Conservation (phyloP, 306 rosid genomes). For the Ochetophila trinervis region DNA sequence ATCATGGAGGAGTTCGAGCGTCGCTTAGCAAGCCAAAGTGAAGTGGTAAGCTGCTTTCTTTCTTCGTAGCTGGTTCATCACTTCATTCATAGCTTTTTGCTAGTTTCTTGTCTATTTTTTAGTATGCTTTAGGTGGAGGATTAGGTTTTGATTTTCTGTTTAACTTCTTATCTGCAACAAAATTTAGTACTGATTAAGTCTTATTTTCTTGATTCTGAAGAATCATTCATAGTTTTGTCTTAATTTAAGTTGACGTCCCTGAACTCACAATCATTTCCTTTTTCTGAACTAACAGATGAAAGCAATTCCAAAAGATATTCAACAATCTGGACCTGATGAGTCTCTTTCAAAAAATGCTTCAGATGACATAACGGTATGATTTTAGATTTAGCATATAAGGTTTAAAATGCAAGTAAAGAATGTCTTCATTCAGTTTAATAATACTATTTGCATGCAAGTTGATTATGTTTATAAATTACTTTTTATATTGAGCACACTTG, state of each 20-base stretch:
- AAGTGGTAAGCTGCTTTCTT: conserved; percentile 40
- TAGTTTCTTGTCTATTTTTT: neutral
- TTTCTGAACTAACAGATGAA: conserved; percentile 42
- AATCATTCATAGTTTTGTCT: neutral
- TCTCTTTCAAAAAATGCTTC: conserved; percentile 42
- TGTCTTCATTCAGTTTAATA: neutral
- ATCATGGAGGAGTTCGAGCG: conserved; percentile 77
- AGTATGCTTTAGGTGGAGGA: neutral
- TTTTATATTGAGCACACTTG: neutral
- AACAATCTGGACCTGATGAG: conserved; percentile 25
- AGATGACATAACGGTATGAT: conserved; percentile 45
- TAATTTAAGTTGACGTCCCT: neutral
- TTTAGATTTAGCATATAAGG: conserved; percentile 14
- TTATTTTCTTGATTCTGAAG: neutral
- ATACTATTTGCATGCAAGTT: conserved; percentile 5
- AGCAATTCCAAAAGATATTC: conserved; percentile 39
- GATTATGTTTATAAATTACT: conserved; percentile 3
- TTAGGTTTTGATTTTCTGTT: neutral
- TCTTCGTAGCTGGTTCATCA: conserved; percentile 4
- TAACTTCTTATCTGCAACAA: neutral
- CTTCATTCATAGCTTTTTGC: neutral
- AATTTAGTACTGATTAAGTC: neutral
- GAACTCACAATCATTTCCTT: neutral
- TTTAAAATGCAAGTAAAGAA: neutral
- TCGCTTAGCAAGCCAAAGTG: conserved; percentile 47